These are phyloP conservation scores for Galeopsis tetrahit DNA, from an alignment of 257 asterid species.

Conservation along the genomic window DNA sequence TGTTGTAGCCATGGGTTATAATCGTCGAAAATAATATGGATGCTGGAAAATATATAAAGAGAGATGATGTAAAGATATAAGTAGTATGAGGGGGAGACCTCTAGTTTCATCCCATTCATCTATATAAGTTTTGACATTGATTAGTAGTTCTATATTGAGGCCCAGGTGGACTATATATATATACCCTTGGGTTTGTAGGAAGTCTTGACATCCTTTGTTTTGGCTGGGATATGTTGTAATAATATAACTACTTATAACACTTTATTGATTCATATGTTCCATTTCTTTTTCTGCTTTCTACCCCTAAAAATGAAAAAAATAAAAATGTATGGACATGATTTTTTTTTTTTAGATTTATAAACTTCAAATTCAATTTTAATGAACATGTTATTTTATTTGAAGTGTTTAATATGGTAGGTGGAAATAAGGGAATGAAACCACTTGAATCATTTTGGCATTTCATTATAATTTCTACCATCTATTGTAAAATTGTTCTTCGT, in stretches of 20 bases:
- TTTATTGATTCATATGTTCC: conserved; percentile 9
- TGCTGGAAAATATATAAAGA: conserved; percentile 34
- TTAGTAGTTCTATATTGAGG: conserved; percentile 37
- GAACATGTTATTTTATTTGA: too few relatives aligned
- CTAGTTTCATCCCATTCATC: conserved; percentile 42
- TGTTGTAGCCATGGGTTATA: conserved; percentile 82
- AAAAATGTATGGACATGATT: too few relatives aligned
- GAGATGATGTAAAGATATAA: conserved; percentile 51
- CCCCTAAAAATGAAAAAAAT: background rate
- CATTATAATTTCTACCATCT: too few relatives aligned
- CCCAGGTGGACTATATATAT: conserved; percentile 46
- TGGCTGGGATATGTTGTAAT: conserved; percentile 45
- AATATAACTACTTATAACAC: conserved; percentile 24
- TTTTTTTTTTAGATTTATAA: too few relatives aligned
- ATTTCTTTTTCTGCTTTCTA: background rate
- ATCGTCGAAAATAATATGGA: conserved; percentile 47
- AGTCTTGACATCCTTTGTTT: conserved; percentile 47
- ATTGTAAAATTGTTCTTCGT: too few relatives aligned
- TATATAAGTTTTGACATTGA: conserved; percentile 54
- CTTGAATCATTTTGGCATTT: too few relatives aligned
- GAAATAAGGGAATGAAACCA: too few relatives aligned
- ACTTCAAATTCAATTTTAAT: too few relatives aligned
- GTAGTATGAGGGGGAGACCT: conserved; percentile 43
- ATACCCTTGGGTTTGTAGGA: conserved; percentile 38
- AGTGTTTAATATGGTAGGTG: too few relatives aligned